Evolutionary conservation across 2,329 filamentous ascomycete genomes (phyloP).

Genomic region (Colletotrichum truncatum): DNA sequence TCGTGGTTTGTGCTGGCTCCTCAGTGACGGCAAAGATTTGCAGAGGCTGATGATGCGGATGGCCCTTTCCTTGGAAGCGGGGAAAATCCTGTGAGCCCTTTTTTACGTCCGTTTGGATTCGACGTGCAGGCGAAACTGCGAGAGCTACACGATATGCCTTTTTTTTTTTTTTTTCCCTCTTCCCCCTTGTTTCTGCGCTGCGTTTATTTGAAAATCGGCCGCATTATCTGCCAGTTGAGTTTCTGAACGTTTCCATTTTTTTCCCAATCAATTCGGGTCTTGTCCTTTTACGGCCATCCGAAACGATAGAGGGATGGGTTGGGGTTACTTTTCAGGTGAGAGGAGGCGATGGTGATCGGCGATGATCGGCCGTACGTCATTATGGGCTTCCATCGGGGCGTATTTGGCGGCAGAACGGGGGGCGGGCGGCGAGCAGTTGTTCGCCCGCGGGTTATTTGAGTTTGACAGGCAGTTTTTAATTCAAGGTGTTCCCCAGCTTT

Average conservation of each 20-base stretch:
- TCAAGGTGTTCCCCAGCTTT: too few species aligned
- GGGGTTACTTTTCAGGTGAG: constrained; percentile 17
- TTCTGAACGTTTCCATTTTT: neutral
- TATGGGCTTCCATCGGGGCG: too few species aligned
- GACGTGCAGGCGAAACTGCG: too few species aligned
- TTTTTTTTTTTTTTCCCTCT: rapidly evolving
- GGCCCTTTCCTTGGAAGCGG: neutral
- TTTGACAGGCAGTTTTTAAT: too few species aligned
- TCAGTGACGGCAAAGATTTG: neutral
- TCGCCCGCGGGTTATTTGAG: too few species aligned
- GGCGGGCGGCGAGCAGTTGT: too few species aligned
- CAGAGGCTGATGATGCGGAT: neutral
- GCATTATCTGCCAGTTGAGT: too few species aligned
- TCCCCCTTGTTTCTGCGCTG: too few species aligned
- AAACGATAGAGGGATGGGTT: neutral
- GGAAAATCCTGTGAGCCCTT: neutral
- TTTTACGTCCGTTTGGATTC: too few species aligned
- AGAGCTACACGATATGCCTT: too few species aligned
- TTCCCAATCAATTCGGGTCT: neutral
- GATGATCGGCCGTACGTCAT: constrained; percentile 27
- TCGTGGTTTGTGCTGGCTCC: neutral
- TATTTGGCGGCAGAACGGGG: too few species aligned
- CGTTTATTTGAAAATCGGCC: too few species aligned
- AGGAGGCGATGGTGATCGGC: constrained; percentile 27
- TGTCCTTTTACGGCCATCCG: neutral